phyloP scores from a whole-genome alignment of 2,329 filamentous ascomycete genomes.

The Fusarium sp. region DNA sequence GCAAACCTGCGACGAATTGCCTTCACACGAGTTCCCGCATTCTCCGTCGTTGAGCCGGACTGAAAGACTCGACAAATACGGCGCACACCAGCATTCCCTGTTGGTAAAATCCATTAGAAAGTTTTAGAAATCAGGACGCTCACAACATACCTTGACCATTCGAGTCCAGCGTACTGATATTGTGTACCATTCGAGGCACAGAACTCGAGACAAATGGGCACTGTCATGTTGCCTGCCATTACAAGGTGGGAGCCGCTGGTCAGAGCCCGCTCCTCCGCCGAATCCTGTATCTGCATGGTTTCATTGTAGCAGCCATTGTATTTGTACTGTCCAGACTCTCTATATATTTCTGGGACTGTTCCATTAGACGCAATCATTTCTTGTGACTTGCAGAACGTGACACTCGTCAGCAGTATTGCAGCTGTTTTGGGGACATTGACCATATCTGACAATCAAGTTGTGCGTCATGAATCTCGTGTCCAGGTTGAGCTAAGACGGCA shows the following conservation, averaged over 20 bases:
- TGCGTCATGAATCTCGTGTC: neutral
- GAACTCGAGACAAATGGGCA: slow-evolving; percentile 59
- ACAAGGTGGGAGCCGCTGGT: slow-evolving; percentile 53
- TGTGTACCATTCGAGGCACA: slow-evolving; percentile 53
- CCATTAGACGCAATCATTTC: slow-evolving; percentile 21
- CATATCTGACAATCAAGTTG: neutral
- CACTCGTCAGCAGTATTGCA: slow-evolving; percentile 15
- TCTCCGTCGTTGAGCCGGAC: slow-evolving; percentile 55
- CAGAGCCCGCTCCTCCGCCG: slow-evolving; percentile 58
- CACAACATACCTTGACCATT: slow-evolving; percentile 57
- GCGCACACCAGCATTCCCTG: slow-evolving; percentile 70
- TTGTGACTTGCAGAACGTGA: slow-evolving; percentile 20
- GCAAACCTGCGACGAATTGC: slow-evolving; percentile 61
- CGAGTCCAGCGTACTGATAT: slow-evolving; percentile 63
- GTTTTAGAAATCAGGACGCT: neutral
- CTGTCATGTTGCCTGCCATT: slow-evolving; percentile 59
- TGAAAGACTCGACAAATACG: slow-evolving; percentile 58
- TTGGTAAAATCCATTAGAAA: neutral
- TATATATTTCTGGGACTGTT: slow-evolving; percentile 45
- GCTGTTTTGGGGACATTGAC: neutral
- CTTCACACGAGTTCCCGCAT: slow-evolving; percentile 64
- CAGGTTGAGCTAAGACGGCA: neutral
- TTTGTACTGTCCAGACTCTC: slow-evolving; percentile 50
- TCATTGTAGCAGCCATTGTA: slow-evolving; percentile 70
- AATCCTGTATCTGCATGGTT: slow-evolving; percentile 56